Base-by-base conservation (phyloP, 1,139 yeast genomes). In the Blastobotrys apis region DNA sequence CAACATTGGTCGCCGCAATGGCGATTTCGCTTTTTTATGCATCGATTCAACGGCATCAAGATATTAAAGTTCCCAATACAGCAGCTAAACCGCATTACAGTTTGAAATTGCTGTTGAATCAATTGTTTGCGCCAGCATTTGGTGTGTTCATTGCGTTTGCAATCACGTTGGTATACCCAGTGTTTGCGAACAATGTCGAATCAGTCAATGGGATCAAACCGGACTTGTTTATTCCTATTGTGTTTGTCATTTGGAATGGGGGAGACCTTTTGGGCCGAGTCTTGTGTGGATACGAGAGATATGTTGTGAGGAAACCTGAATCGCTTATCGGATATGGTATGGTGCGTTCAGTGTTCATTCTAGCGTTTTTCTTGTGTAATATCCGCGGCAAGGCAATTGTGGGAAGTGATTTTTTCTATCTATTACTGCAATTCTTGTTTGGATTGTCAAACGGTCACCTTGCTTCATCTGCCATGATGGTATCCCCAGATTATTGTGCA, bases 391-490 rank as follows among this genome's bases (percentile, higher is more conserved):
- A 52, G 5, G 66, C 72, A 4, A n/a, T 71, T 12, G 64, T 79
- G 19, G 62, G 72, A 31, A 78, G 85, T 2, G 97, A 90, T 58
- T 19, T 74, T 3, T 69, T 82, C 66, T 92, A 90, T 63, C 64
- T 87, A 44, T 23, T 75, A 1, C 59, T 86, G 23, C 96, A 88
- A 62, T 75, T 87, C 44, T 44, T 77, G 9, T 92, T 87, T 68
- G 98, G 98, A 0, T 57, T 86, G 39, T 78, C 95, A 5, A 88
- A 86, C 59, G 98, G 98, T 3, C 95, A 88, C 56, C 70, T 85
- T 32, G 75, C 85, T 44, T 82, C 95, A 4, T 77, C 88, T 20
- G 75, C 88, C 47, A 84, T 90, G 64, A 87, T 90, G 90, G 73
- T 74, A 34, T 85, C 90, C 5, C 83, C 90, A 0, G 74, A 72